A percentile compares a stretch with the other conserved stretches of the same genome.
Conservation (phyloP, 305 asterid genomes). For the Galium porrigens region DNA sequence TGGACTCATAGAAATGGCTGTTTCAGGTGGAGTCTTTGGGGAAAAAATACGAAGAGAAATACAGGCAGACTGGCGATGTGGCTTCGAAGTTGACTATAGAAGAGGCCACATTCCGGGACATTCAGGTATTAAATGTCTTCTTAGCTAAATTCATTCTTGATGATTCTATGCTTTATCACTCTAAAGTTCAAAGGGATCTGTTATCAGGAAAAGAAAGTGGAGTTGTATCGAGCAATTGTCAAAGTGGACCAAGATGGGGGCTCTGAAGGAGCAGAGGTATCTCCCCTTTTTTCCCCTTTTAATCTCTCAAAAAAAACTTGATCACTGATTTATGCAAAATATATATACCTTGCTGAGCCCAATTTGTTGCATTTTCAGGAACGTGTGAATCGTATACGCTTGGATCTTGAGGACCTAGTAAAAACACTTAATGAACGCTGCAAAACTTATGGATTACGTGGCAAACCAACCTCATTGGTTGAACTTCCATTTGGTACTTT, state of each 20-base stretch:
- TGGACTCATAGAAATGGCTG: conserved; percentile 20
- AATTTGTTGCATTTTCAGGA: conserved; percentile 39
- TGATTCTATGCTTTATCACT: not conserved
- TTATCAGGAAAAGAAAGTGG: conserved; percentile 76
- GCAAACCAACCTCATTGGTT: conserved; percentile 74
- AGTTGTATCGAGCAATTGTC: conserved; percentile 60
- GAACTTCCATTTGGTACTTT: conserved; percentile 94
- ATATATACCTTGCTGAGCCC: conserved; percentile 14
- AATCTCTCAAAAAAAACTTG: not conserved
- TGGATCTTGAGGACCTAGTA: conserved; percentile 71
- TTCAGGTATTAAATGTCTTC: conserved; percentile 48
- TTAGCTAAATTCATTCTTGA: conserved; percentile 3
- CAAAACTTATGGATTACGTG: conserved; percentile 89
- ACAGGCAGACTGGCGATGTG: conserved; percentile 80
- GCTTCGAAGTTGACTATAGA: conserved; percentile 84
- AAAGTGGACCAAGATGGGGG: conserved; percentile 66
- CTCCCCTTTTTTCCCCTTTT: conserved; percentile 3
- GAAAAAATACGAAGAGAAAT: conserved; percentile 84
- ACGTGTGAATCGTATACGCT: conserved; percentile 52
- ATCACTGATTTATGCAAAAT: conserved; percentile 8
- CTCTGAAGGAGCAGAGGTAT: conserved; percentile 60
- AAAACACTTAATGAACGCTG: conserved; percentile 76
- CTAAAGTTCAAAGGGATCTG: not conserved
- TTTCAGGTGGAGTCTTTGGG: conserved; percentile 65
- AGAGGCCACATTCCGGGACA: conserved; percentile 93